Percentiles rank a stretch among this genome's conserved stretches.
Conservation (phyloP, 2,329 filamentous ascomycete genomes). For the Diaporthe sp. region DNA sequence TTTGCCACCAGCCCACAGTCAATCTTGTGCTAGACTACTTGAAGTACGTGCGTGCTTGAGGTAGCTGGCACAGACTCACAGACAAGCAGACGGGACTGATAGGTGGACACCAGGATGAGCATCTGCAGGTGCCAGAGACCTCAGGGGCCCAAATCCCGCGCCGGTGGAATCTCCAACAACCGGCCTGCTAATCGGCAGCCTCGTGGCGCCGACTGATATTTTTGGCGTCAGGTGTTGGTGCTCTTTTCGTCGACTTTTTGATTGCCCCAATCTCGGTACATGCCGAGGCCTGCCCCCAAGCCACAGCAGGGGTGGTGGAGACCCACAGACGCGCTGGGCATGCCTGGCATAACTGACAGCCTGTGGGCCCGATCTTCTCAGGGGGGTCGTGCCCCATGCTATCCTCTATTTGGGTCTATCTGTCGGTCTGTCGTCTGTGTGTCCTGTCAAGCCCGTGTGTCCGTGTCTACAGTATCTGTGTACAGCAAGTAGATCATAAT, state of each 20-base stretch:
- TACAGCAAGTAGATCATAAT: background rate
- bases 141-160: background rate
- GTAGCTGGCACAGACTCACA: background rate
- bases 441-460: background rate
- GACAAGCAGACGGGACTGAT: background rate
- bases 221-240: slow-evolving; percentile 28
- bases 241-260: slow-evolving; percentile 25
- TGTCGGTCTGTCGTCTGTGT: background rate
- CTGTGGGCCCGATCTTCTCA: slow-evolving; percentile 23
- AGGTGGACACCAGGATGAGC: background rate
- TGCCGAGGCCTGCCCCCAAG: slow-evolving; percentile 22
- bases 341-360: background rate
- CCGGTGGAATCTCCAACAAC: background rate
- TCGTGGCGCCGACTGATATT: slow-evolving; percentile 21
- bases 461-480: too few species aligned
- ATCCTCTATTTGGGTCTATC: background rate
- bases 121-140: background rate
- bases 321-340: background rate
- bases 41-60: too few species aligned
- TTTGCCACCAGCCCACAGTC: slow-evolving; percentile 1
- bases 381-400: slow-evolving; percentile 25
- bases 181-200: slow-evolving; percentile 5
- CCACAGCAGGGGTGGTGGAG: slow-evolving; percentile 7
- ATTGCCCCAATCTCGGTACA: slow-evolving; percentile 31
- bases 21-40: background rate